Evolutionary conservation across 2,329 filamentous ascomycete species (phyloP), one percentile per base, ranked within the genome.

Genomic region (Chrysoporthe cubensis): DNA sequence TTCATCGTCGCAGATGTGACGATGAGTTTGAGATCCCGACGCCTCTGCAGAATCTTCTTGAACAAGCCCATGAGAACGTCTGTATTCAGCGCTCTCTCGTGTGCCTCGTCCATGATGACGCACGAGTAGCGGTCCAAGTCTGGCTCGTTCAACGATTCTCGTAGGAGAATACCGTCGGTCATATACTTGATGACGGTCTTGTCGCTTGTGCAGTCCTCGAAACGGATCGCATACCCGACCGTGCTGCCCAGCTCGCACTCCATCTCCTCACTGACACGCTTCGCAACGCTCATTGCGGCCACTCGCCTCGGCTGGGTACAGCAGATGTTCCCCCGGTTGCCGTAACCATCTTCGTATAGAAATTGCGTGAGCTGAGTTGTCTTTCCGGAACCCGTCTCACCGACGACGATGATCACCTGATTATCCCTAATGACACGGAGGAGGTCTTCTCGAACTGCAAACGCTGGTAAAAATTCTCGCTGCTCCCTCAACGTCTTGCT

Each of bases 1-100:
- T 99, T 99, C 96, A 99, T 98, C 0, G 96, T 99, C 6, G 96
- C 96, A 16, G 96, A 98, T 1, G 96, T 99, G 64, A 99, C 95
- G 69, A 99, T 98, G 60, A 99, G 84, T 79, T 98, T 99, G 60
- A 99, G 83, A 75, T 99, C 96, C 74, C 94, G 88, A 69, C 96
- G 88, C 64, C 95, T 87, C 71, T 95, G 91, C 59, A 99, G 82
- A 4, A 99, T 95, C 80, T 99, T 99, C 79, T 98, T 99, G 81
- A 99, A 95, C 40, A 99, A 81, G 0, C 96, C 96, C 92, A 99
- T 97, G 16, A 99, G 82, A 21, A 99, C 95, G 78, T 99, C 96
- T 0, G 96, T 99, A 76, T 99, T 98, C 62, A 99, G 81, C 1
- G 96, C 95, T 78, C 96, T 88, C 79, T 99, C 96, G 85, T 99